Percentiles rank a stretch among this genome's conserved stretches.
Conservation (phyloP, 2,329 filamentous ascomycete species). For the Gaeumannomyces sp. region DNA sequence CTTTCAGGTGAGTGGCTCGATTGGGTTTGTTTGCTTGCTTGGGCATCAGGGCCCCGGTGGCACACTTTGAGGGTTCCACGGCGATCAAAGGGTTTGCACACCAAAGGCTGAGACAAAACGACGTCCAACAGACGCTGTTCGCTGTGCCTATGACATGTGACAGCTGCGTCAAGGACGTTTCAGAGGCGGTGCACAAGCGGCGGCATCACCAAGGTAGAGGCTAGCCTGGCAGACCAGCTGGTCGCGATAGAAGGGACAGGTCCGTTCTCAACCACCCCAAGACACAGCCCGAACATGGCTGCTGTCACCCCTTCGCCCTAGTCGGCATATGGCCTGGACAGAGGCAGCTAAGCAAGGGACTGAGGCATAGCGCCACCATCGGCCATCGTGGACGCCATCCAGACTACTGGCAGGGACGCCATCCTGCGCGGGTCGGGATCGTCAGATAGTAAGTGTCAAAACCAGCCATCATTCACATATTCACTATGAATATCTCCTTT, state of each 20-base stretch:
- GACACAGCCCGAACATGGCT: background rate
- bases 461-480: background rate
- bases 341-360: slow-evolving; percentile 3
- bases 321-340: background rate
- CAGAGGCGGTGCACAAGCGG: slow-evolving; percentile 66
- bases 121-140: slow-evolving; percentile 68
- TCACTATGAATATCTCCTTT: background rate
- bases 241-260: slow-evolving; percentile 80
- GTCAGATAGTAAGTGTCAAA: slow-evolving; percentile 64
- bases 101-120: slow-evolving; percentile 7
- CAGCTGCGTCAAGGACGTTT: slow-evolving; percentile 80
- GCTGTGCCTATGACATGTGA: slow-evolving; percentile 92
- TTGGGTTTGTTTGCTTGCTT: background rate
- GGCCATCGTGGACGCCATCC: slow-evolving; percentile 80
- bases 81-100: background rate
- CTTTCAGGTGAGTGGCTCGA: slow-evolving; percentile 34
- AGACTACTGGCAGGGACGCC: slow-evolving; percentile 85
- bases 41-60: no score
- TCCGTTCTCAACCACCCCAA: background rate
- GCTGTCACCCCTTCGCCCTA: background rate
- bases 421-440: slow-evolving; percentile 85
- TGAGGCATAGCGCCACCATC: slow-evolving; percentile 65
- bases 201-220: slow-evolving; percentile 78
- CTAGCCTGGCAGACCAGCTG: slow-evolving; percentile 74
- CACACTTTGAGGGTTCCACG: background rate